These are phyloP conservation scores for Stenogyne calaminthoides DNA, from an alignment of 305 asterid species.

Conservation along the genomic window DNA sequence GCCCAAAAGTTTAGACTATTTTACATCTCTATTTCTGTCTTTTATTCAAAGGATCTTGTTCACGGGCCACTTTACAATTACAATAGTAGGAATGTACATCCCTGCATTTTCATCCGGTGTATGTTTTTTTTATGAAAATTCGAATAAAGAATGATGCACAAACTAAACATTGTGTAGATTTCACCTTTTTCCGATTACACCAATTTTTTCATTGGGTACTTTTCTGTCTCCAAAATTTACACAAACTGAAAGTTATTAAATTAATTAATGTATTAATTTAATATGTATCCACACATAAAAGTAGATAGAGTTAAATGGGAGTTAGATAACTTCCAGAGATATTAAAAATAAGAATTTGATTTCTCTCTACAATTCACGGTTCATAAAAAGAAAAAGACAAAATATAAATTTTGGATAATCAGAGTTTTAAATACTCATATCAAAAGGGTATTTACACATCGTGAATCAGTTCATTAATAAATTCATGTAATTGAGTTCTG, in stretches of 20 bases:
- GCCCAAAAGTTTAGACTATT: neutral
- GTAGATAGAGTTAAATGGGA: too few relatives aligned
- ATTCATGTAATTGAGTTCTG: too few relatives aligned
- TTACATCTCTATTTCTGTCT: neutral
- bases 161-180: neutral
- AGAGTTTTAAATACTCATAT: too few relatives aligned
- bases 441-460: too few relatives aligned
- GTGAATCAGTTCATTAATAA: too few relatives aligned
- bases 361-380: too few relatives aligned
- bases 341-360: too few relatives aligned
- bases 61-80: slow-evolving; percentile 29
- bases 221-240: neutral
- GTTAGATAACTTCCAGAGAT: too few relatives aligned
- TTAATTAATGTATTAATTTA: too few relatives aligned
- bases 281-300: too few relatives aligned
- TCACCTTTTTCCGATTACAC: neutral
- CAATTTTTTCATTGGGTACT: neutral
- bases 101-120: neutral
- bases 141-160: neutral
- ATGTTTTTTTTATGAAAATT: neutral
- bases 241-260: neutral
- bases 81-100: neutral
- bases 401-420: too few relatives aligned
- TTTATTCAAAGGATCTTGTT: slow-evolving; percentile 11
- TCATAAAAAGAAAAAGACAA: too few relatives aligned